Base-by-base conservation (phyloP, 2,329 filamentous ascomycete species). In the Stenocarpella maydis region DNA sequence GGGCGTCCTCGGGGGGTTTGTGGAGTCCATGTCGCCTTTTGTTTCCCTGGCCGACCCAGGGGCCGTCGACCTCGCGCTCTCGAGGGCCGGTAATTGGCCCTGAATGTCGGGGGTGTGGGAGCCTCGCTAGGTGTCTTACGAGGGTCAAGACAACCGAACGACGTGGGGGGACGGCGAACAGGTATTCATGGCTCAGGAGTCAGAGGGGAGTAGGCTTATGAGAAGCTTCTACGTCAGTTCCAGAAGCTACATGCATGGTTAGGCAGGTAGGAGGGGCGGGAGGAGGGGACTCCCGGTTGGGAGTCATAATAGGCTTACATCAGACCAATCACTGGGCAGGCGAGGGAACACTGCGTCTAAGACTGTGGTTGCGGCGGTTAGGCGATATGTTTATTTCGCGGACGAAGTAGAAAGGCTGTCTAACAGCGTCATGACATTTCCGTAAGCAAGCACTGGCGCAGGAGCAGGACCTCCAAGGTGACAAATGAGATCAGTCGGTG, bases 1-100 rank as follows among this genome's bases (percentile, higher is more conserved):
- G 58, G 73, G 73, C 6, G 73, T 74, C 28, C 69, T 69, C 37
- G 73, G 66, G 19, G 67, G 64, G 24, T 65, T 67, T 31, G 60
- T 69, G 43, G 67, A 58, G 58, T 71, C 70, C 70, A 71, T 71
- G 21, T 43, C 63, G 47, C 39, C 24, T 15, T 39, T n/a, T 39
- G 34, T 24, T 37, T 47, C 21, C n/a, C 31, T 26, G 53, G 49
- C 34, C n/a, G 19, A 49, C 21, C 7, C 17, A 50, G 10, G 52
- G 28, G n/a, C 58, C 31, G 65, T 58, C 31, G 41, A 19, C 26
- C 14, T 41, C 43, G 17, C 21, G 43, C 12, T n/a, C 12, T 39
- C 63, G 26, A 39, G 21, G 14, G 43, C 6, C 15, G 28, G 66
- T 7, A 31, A 34, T 21, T n/a, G 12, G 66, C 65, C 34, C 47